Evolutionary conservation across 208 protist species (phyloP).

Genomic region (Trypanosoma congolense): DNA sequence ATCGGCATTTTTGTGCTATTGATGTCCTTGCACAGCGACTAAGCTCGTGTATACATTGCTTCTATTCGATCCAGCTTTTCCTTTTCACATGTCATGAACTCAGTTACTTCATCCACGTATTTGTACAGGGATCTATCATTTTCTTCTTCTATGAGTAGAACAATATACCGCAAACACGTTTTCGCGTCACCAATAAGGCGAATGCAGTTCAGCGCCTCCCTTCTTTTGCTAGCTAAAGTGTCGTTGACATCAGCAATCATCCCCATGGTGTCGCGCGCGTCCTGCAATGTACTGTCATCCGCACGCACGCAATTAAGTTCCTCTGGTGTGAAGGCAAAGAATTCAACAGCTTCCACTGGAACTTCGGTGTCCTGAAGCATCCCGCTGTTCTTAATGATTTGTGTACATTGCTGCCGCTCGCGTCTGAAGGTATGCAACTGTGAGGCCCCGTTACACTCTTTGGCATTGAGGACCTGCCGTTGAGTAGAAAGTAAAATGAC

Average conservation of each 20-base stretch:
- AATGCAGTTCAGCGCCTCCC: conserved; percentile 48
- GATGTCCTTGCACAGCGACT: neutral
- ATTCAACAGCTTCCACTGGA: conserved; percentile 53
- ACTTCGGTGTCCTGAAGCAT: conserved; percentile 74
- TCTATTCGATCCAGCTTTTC: neutral
- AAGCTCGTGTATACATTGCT: neutral
- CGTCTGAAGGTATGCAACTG: conserved; percentile 29
- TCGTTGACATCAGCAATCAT: neutral
- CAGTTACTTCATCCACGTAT: conserved; percentile 64
- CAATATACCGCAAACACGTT: conserved; percentile 71
- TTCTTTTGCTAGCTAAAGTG: conserved; percentile 24
- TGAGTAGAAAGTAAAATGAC: conserved; percentile 59
- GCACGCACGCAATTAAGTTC: conserved; percentile 43
- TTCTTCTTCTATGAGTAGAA: conserved; percentile 50
- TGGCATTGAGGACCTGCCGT: conserved; percentile 12
- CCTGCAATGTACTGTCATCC: conserved; percentile 10
- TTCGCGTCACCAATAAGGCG: conserved; percentile 70
- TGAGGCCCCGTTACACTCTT: neutral
- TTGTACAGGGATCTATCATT: conserved; percentile 52
- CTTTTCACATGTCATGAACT: conserved; percentile 24
- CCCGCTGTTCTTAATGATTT: conserved; percentile 54
- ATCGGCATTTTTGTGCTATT: neutral
- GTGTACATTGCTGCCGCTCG: conserved; percentile 54
- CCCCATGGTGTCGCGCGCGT: conserved; percentile 7
- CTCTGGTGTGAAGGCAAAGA: conserved; percentile 44